Evolutionary conservation across 306 rosid species (phyloP), one percentile per base, ranked within the genome.

Genomic region (Canavalia gladiata): DNA sequence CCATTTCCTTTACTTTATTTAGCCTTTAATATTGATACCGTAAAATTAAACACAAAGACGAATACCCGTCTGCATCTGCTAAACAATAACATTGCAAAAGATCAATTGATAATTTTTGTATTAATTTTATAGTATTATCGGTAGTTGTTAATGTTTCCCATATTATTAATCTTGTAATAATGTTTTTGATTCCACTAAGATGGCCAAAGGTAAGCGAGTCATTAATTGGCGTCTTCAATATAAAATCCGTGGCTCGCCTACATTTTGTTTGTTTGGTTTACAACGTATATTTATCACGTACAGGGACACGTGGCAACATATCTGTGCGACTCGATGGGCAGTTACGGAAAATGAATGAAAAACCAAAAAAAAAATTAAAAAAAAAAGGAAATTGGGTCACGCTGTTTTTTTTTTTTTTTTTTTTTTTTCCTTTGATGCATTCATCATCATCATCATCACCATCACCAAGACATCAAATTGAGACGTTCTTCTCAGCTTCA

Each of bases 401-500:
- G 72, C 72, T 66, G 52, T 41, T 65, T 49, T 37, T n/a, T 65
- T 63, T 68, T 52, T 33, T 47, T 58, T 75, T 80, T 71, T 8
- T 68, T 52, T 33, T 47, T 58, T 75, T 80, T 71, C 5, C 64
- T 35, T 72, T 58, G 29, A 52, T 56, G 77, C 85, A 55, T 69
- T 76, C 81, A 57, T 74, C 68, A 43, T 58, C 69, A 29, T 66
- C 55, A 69, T 75, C 81, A 70, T 86, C 79, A 71, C 41, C 72
- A 12, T 31, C 72, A 55, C 37, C 65, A 47, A 76, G 37, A 68
- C 79, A 59, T 60, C 88, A 82, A 63, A 18, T 81, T 76, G 89
- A 84, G 87, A 82, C 83, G 84, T 82, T 84, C 88, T 78, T 83
- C 92, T 78, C 74, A 65, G 71, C 73, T 25, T 54, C 55, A 79